phyloP scores from a whole-genome alignment of 495 filamentous ascomycete species.

The Xylaria longipes region DNA sequence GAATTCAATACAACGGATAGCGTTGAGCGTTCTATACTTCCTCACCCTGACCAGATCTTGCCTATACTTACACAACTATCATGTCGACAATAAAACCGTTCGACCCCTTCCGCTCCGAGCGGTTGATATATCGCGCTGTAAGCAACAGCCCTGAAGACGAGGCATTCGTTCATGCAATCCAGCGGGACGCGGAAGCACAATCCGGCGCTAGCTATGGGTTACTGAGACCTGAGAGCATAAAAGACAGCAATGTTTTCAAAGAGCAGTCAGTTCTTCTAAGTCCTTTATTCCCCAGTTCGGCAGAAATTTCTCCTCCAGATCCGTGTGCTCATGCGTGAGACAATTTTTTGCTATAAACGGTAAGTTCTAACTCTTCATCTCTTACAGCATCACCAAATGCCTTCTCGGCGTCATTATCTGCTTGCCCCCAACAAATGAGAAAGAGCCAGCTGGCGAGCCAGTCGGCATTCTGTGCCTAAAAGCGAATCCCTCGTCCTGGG shows the following conservation, averaged over 20 bases:
- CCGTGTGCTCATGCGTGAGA: background rate
- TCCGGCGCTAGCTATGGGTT: conserved; percentile 35
- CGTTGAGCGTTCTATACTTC: background rate
- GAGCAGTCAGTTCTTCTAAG: conserved; percentile 19
- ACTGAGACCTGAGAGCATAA: conserved; percentile 33
- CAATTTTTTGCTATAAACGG: background rate
- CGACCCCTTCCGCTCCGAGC: conserved; percentile 39
- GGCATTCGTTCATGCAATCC: conserved; percentile 35
- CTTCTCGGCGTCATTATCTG: conserved; percentile 51
- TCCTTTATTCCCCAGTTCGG: background rate
- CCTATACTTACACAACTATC: background rate
- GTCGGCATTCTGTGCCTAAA: conserved; percentile 38
- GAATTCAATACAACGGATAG: background rate
- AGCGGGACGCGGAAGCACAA: conserved; percentile 36
- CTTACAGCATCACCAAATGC: conserved; percentile 32
- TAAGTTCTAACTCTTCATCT: background rate
- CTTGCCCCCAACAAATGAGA: conserved; percentile 29
- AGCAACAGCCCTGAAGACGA: conserved; percentile 42
- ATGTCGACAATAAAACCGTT: conserved; percentile 28
- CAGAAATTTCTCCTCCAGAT: background rate
- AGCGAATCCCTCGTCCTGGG: conserved; percentile 16
- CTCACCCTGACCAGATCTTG: background rate
- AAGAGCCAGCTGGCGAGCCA: conserved; percentile 17
- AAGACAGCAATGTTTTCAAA: conserved; percentile 30
- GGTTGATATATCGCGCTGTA: conserved; percentile 46